Evolutionary conservation across 2,329 filamentous ascomycete genomes (phyloP).

Genomic region (Fusarium sp.): DNA sequence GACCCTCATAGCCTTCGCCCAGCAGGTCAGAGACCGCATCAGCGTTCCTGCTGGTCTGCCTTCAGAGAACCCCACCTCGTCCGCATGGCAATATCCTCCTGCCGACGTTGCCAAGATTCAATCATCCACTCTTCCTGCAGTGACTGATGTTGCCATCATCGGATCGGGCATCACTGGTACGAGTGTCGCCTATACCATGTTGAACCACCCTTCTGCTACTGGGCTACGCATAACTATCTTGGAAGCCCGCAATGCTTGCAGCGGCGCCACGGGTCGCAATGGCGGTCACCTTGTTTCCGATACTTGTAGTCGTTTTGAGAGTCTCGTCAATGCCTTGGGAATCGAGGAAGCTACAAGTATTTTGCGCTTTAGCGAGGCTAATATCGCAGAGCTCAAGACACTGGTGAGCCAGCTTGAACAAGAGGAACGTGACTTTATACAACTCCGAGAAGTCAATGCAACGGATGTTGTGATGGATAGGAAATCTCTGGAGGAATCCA

Average conservation of each 20-base stretch:
- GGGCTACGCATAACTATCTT: slow-evolving; percentile 33
- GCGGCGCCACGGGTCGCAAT: slow-evolving; percentile 10
- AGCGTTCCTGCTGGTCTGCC: not conserved
- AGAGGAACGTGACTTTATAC: not conserved
- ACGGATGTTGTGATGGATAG: not conserved
- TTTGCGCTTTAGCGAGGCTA: slow-evolving; percentile 52
- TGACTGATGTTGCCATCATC: slow-evolving; percentile 44
- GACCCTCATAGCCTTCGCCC: not conserved
- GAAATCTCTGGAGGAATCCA: not conserved
- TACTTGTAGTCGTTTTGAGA: slow-evolving; percentile 53
- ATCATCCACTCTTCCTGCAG: slow-evolving; percentile 25
- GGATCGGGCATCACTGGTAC: slow-evolving; percentile 46
- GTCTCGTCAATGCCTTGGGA: slow-evolving; percentile 46
- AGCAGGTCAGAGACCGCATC: not conserved
- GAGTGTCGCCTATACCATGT: slow-evolving; percentile 37
- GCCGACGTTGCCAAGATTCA: slow-evolving; percentile 27
- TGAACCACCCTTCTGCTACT: slow-evolving; percentile 22
- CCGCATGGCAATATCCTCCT: slow-evolving; percentile 16
- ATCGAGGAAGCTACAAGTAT: slow-evolving; percentile 54
- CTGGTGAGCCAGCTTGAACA: slow-evolving; percentile 8
- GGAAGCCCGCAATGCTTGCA: slow-evolving; percentile 42
- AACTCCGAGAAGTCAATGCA: slow-evolving; percentile 14
- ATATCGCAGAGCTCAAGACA: slow-evolving; percentile 8
- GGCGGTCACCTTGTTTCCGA: slow-evolving; percentile 44
- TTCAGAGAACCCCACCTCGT: slow-evolving; percentile 28